phyloP scores from a whole-genome alignment of 2,329 filamentous ascomycete genomes.

The Diplodia corticola region DNA sequence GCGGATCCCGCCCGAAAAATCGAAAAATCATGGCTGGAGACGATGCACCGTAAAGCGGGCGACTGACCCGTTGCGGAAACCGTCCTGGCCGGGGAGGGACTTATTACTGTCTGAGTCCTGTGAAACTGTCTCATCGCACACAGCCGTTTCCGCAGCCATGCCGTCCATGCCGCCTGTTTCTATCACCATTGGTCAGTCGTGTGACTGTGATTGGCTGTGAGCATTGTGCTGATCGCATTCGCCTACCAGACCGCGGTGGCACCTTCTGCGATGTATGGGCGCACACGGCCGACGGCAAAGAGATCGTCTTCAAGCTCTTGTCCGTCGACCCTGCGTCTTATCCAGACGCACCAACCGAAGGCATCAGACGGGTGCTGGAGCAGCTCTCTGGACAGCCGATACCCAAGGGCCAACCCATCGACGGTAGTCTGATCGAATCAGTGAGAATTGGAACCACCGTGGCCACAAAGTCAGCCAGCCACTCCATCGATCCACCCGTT shows the following conservation, averaged over 20 bases:
- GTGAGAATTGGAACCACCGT: slow-evolving; percentile 28
- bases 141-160: not conserved
- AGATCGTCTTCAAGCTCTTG: slow-evolving; percentile 35
- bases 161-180: not conserved
- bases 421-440: slow-evolving; percentile 27
- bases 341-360: slow-evolving; percentile 36
- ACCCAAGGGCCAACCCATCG: slow-evolving; percentile 30
- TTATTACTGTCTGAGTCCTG: not conserved
- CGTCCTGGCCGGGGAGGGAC: not conserved
- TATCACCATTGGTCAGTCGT: slow-evolving; percentile 19
- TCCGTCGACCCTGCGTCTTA: slow-evolving; percentile 35
- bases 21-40: not conserved
- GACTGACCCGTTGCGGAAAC: not conserved
- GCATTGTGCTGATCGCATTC: not conserved
- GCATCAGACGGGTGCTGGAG: slow-evolving; percentile 35
- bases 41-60: not conserved
- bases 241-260: slow-evolving; percentile 9
- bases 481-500: not conserved
- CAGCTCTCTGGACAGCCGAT: slow-evolving; percentile 23
- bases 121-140: not conserved
- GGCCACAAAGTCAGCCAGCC: slow-evolving; percentile 31
- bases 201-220: too few relatives aligned
- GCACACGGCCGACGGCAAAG: slow-evolving; percentile 3
- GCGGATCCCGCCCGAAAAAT: not conserved
- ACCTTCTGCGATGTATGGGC: slow-evolving; percentile 23